These are phyloP conservation scores for Encephalitozoon romaleae DNA, from an alignment of 371 early-diverging fungal species.

Conservation along the genomic window DNA sequence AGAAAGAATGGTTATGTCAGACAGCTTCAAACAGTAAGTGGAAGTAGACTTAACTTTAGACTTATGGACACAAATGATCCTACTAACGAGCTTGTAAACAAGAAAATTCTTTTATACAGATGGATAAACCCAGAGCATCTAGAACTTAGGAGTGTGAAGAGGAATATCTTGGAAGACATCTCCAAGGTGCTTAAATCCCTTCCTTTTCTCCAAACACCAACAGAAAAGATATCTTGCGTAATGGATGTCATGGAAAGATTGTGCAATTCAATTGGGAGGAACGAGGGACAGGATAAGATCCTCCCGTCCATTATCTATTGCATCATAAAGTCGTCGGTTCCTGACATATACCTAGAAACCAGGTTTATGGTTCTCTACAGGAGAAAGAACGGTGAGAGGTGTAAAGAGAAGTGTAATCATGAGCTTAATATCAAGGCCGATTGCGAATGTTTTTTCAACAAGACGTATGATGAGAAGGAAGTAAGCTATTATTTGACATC, in stretches of 20 bases:
- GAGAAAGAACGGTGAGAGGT: background rate
- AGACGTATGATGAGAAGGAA: slow-evolving; percentile 4
- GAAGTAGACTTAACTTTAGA: background rate
- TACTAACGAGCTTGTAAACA: slow-evolving; percentile 10
- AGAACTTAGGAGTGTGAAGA: background rate
- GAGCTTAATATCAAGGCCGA: slow-evolving; percentile 14
- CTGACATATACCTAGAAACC: slow-evolving; percentile 19
- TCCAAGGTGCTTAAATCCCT: background rate
- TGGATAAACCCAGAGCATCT: slow-evolving; percentile 30
- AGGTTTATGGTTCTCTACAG: slow-evolving; percentile 25
- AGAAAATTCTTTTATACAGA: slow-evolving; percentile 29
- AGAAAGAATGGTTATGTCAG: slow-evolving; percentile 17
- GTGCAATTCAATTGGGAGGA: background rate
- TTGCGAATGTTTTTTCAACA: slow-evolving; percentile 17
- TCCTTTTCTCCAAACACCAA: background rate
- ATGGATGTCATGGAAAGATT: slow-evolving; percentile 13
- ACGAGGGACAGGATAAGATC: background rate
- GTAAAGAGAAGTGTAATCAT: slow-evolving; percentile 15
- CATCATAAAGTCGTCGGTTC: slow-evolving; percentile 28
- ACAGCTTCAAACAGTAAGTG: slow-evolving; percentile 8
- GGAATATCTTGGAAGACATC: background rate
- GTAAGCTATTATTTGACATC: slow-evolving; percentile 40
- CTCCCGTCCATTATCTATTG: slow-evolving; percentile 19
- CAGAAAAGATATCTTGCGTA: slow-evolving; percentile 24
- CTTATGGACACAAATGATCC: background rate